Percentiles rank a stretch among this genome's conserved stretches.
These are phyloP conservation scores for Gyromitra esculenta DNA, from an alignment of 2,329 filamentous ascomycete genomes.

Conservation along the genomic window DNA sequence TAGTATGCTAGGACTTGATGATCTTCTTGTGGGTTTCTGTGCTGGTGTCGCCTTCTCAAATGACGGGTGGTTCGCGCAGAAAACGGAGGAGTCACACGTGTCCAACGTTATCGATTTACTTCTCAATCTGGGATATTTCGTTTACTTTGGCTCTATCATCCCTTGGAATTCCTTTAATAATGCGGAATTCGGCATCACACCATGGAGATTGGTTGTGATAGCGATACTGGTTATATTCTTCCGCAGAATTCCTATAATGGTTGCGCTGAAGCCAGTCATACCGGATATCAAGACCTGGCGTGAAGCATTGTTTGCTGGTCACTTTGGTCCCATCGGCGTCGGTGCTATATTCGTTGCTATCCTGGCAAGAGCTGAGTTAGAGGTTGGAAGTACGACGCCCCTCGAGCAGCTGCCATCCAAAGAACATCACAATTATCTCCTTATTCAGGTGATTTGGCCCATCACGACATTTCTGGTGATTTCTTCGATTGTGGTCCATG, in stretches of 20 bases:
- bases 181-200: constrained; percentile 74
- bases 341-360: constrained; percentile 96
- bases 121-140: constrained; percentile 97
- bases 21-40: constrained; percentile 91
- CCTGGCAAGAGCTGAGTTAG: constrained; percentile 88
- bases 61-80: constrained; percentile 97
- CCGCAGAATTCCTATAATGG: constrained; percentile 93
- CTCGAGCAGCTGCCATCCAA: constrained; percentile 70
- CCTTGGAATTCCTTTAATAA: constrained; percentile 93
- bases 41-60: constrained; percentile 99
- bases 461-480: constrained; percentile 95
- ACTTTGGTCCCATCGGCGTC: constrained; percentile 95
- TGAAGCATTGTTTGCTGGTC: constrained; percentile 93
- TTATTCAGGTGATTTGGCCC: constrained; percentile 92
- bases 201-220: constrained; percentile 93
- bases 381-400: constrained; percentile 79
- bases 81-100: constrained; percentile 97
- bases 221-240: constrained; percentile 95
- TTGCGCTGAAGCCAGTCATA: constrained; percentile 88
- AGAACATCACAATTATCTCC: constrained; percentile 68
- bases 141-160: constrained; percentile 96
- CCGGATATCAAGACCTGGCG: constrained; percentile 98
- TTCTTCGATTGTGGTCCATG: constrained; percentile 91
- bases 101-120: constrained; percentile 99
- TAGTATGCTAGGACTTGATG: constrained; percentile 88